Evolutionary conservation across 345 rosid species (phyloP), one percentile per base, ranked within the genome.

Genomic region (Acer campestre): DNA sequence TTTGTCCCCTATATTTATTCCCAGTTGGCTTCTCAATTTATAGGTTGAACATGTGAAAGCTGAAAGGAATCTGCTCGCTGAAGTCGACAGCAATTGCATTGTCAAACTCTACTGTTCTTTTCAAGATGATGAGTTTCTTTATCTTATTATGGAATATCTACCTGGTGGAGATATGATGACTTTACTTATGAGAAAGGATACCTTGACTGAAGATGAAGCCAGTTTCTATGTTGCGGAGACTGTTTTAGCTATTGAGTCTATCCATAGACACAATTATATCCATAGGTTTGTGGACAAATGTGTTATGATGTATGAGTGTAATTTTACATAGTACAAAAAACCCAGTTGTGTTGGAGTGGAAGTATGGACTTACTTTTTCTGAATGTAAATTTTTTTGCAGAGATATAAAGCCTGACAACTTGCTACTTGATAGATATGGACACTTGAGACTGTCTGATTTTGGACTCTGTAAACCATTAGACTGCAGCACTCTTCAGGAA

Each of bases 161-260:
- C 98, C 98, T 59, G 98, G 98, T 53, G 98, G 98, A 61, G 98
- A 93, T 84, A 89, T 95, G 98, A 95, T 95, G 98, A 93, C 98
- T 68, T 87, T 95, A 78, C 89, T 95, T 22, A 95, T 93, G 98
- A 89, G 98, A 80, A 93, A 95, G 86, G 98, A 95, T 86, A 95
- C 88, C 61, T 83, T 95, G 86, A 90, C 87, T 64, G 98, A 95
- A 80, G 86, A 88, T 79, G 98, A 93, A 87, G 92, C 98, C 64
- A 87, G 88, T 79, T 95, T 95, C 84, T 95, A 93, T 85, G 88
- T 95, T 71, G 97, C 91, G 56, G 98, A 95, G 84, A 79, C 95
- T 66, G 90, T 93, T 86, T 86, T 95, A 69, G 98, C 98, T 53
- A 90, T 95, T 59, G 98, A 88, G 78, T 95, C 98, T 79, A 95